phyloP scores from a whole-genome alignment of 768 basidiomycete species.

The Leccinellum luteum region DNA sequence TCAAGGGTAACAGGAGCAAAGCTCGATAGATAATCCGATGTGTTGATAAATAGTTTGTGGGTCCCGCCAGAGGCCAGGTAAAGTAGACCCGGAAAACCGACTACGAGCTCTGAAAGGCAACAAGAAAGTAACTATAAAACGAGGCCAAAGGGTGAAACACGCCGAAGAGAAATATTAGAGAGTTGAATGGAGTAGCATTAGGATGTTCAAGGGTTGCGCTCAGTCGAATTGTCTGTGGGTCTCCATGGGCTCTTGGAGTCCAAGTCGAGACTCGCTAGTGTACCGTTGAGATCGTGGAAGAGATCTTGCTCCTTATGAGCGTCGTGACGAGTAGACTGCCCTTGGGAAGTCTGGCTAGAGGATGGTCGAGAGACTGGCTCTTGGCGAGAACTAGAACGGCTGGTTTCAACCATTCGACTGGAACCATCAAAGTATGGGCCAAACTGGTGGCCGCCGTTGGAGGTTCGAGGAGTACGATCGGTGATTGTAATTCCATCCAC shows the following conservation, averaged over 20 bases:
- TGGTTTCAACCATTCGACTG: slow-evolving; percentile 37
- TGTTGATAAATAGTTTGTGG: slow-evolving; percentile 27
- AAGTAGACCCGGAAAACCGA: slow-evolving; percentile 18
- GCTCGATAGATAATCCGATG: slow-evolving; percentile 33
- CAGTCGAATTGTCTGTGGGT: slow-evolving; percentile 20
- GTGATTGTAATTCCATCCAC: slow-evolving; percentile 38
- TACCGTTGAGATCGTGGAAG: slow-evolving; percentile 72
- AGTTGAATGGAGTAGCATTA: slow-evolving; percentile 3
- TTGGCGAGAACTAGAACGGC: slow-evolving; percentile 40
- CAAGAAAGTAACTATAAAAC: slow-evolving; percentile 21
- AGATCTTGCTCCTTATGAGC: slow-evolving; percentile 43
- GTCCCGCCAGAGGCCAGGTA: slow-evolving; percentile 16
- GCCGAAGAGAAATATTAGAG: slow-evolving; percentile 11
- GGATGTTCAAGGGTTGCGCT: slow-evolving; percentile 19
- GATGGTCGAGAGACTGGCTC: slow-evolving; percentile 55
- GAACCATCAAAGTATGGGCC: slow-evolving; percentile 44
- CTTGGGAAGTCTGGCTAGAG: slow-evolving; percentile 43
- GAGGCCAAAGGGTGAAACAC: slow-evolving; percentile 16
- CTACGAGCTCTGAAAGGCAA: slow-evolving; percentile 12
- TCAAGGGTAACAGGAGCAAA: slow-evolving; percentile 35
- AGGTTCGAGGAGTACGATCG: slow-evolving; percentile 41
- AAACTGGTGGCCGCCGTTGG: slow-evolving; percentile 45
- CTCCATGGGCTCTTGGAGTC: slow-evolving; percentile 42
- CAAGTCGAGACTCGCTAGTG: slow-evolving; percentile 71
- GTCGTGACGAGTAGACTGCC: slow-evolving; percentile 22